Evolutionary conservation across 805 yeast genomes (phyloP).

Genomic region (Ascoidea rubescens): DNA sequence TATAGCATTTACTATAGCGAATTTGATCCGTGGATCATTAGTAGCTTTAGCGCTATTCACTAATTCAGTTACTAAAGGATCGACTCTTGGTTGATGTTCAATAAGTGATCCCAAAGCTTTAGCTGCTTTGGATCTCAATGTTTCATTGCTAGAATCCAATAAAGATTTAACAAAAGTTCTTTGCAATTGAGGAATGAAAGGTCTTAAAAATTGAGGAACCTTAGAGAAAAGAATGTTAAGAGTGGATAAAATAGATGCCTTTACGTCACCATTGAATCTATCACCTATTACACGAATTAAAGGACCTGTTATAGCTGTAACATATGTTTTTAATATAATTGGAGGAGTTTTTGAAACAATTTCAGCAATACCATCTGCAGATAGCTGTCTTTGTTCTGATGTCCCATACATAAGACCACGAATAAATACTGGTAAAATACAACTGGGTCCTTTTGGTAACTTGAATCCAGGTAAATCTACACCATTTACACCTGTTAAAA

Average conservation of each 20-base stretch:
- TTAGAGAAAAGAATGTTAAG: slow-evolving; percentile 63
- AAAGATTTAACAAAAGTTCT: slow-evolving; percentile 90
- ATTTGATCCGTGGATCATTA: slow-evolving; percentile 57
- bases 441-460: slow-evolving; percentile 72
- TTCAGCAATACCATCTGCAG: slow-evolving; percentile 85
- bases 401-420: slow-evolving; percentile 95
- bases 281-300: slow-evolving; percentile 96
- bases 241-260: slow-evolving; percentile 85
- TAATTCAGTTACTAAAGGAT: slow-evolving; percentile 78
- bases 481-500: slow-evolving; percentile 45
- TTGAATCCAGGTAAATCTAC: slow-evolving; percentile 63
- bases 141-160: slow-evolving; percentile 61
- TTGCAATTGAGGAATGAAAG: slow-evolving; percentile 94
- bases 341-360: slow-evolving; percentile 78
- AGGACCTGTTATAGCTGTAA: slow-evolving; percentile 93
- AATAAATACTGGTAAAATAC: slow-evolving; percentile 79
- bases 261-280: slow-evolving; percentile 79
- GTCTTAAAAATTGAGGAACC: slow-evolving; percentile 84
- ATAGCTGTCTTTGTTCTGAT: slow-evolving; percentile 64
- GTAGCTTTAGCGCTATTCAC: slow-evolving; percentile 60
- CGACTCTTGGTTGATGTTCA: slow-evolving; percentile 84
- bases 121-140: slow-evolving; percentile 74
- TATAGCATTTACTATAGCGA: slow-evolving; percentile 76
- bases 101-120: slow-evolving; percentile 79
- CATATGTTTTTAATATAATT: slow-evolving; percentile 70